Conservation (phyloP, 75 land plant species). For the Cryptomeria japonica region DNA sequence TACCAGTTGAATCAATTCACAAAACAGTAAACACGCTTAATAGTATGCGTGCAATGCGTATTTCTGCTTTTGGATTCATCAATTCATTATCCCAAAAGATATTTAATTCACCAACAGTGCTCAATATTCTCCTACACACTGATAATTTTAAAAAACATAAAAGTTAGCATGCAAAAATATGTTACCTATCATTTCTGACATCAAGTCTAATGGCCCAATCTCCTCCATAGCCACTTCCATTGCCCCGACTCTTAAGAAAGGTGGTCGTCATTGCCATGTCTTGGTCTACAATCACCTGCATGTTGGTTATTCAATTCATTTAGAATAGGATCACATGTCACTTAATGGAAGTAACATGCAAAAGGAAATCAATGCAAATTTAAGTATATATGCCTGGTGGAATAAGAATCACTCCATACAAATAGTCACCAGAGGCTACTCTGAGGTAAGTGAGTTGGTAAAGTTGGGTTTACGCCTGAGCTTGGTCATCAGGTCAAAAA, state of each 20-base stretch:
- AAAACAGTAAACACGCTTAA: not conserved
- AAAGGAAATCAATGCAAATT: not conserved
- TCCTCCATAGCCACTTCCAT: constrained; percentile 94
- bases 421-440: not conserved
- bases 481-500: not conserved
- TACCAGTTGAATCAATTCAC: not conserved
- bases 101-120: not conserved
- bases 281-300: constrained; percentile 66
- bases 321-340: not conserved
- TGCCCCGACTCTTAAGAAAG: constrained; percentile 65
- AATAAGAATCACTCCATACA: not conserved
- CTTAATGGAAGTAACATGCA: not conserved
- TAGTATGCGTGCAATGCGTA: not conserved
- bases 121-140: not conserved
- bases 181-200: constrained; percentile 42
- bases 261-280: constrained; percentile 58
- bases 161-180: not conserved
- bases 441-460: not conserved
- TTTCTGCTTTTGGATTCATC: not conserved
- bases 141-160: not conserved
- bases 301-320: not conserved
- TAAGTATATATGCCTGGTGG: not conserved
- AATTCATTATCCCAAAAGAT: not conserved
- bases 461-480: not conserved
- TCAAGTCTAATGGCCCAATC: constrained; percentile 90